Conservation (phyloP, 257 asterid species). For the Orobanche coerulescens region DNA sequence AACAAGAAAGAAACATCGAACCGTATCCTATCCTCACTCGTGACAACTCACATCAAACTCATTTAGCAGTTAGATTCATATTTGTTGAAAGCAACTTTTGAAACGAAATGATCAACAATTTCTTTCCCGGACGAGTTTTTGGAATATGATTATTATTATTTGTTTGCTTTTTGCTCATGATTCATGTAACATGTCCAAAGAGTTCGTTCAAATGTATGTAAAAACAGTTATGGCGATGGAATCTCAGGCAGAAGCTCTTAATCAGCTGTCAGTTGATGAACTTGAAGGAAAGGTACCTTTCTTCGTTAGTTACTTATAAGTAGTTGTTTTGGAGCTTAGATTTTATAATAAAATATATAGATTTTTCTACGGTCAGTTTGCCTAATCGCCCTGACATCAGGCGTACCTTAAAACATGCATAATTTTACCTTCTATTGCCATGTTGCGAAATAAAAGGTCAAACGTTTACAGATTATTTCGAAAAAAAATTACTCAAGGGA, state of each 20-base stretch:
- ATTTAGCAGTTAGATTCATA: neutral
- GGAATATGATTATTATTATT: neutral
- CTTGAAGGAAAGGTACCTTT: slow-evolving; percentile 63
- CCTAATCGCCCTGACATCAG: no score
- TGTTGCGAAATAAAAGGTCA: no score
- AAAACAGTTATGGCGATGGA: slow-evolving; percentile 80
- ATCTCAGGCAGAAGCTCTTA: slow-evolving; percentile 90
- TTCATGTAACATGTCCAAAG: neutral
- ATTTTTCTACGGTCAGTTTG: no score
- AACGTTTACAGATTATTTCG: no score
- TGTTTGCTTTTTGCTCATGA: neutral
- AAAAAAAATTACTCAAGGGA: no score
- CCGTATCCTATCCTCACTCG: no score
- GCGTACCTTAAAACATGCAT: no score
- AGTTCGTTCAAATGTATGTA: neutral
- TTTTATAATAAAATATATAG: neutral
- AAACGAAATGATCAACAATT: neutral
- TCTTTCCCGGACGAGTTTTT: neutral
- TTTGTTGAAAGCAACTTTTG: neutral
- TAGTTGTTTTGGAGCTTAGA: neutral
- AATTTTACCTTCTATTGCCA: no score
- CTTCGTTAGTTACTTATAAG: neutral
- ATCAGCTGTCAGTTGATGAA: slow-evolving; percentile 72
- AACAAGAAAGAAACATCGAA: neutral
- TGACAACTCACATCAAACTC: neutral